Evolutionary conservation across 306 rosid species (phyloP).

Genomic region (Malus domestica): ASM211411v1 NC_041791.1:24000001-24000500

Average conservation of each 20-base stretch:
- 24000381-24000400: too few relatives aligned
- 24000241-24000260: not conserved
- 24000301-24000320: not conserved
- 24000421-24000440: not conserved
- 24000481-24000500: too few relatives aligned
- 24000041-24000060: too few relatives aligned
- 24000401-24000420: too few relatives aligned
- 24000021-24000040: not conserved
- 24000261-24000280: not conserved
- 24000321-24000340: not conserved
- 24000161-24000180: slow-evolving; percentile 33
- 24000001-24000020: too few relatives aligned
- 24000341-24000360: not conserved
- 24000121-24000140: slow-evolving; percentile 8
- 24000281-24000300: not conserved
- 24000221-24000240: too few relatives aligned
- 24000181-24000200: too few relatives aligned
- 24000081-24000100: not conserved
- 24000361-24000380: slow-evolving; percentile 14
- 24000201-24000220: too few relatives aligned
- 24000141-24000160: slow-evolving; percentile 34
- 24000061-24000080: too few relatives aligned
- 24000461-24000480: too few relatives aligned
- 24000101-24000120: slow-evolving; percentile 40
- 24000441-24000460: not conserved